Percentiles rank a stretch among this genome's conserved stretches.
phyloP scores from a whole-genome alignment of 169 alveolate species.

The Cryptosporidium muris region DNA sequence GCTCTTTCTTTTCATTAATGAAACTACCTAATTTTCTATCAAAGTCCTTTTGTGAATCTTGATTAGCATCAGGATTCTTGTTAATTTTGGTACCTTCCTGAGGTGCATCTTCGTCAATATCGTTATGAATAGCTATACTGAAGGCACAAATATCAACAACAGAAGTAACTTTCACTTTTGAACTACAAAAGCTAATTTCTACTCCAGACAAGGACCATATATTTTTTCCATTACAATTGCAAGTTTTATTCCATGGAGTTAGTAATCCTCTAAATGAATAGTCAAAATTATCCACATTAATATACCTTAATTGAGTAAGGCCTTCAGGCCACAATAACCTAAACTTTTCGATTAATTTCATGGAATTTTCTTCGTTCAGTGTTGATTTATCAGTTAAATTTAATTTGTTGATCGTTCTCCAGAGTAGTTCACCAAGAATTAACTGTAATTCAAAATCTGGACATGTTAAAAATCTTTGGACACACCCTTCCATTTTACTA shows the following conservation, averaged over 20 bases:
- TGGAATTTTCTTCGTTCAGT: conserved; percentile 5
- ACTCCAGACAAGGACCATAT: conserved; percentile 69
- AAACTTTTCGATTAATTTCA: conserved; percentile 20
- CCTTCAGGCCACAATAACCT: conserved; percentile 71
- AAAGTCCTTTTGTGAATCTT: background rate
- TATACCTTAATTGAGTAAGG: conserved; percentile 34
- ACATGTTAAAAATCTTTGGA: conserved; percentile 37
- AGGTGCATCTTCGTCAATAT: conserved; percentile 40
- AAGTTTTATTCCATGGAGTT: conserved; percentile 68
- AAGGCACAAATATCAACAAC: conserved; percentile 59
- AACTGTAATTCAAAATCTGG: conserved; percentile 67
- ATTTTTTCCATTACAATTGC: conserved; percentile 64
- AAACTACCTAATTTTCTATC: background rate
- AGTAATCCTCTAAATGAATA: conserved; percentile 60
- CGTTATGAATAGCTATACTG: conserved; percentile 39
- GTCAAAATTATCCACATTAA: conserved; percentile 49
- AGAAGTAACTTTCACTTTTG: conserved; percentile 21
- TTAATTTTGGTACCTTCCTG: too few relatives aligned
- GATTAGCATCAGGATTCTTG: background rate
- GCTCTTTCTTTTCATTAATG: conserved; percentile 6
- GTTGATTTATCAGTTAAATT: background rate
- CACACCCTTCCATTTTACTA: conserved; percentile 6
- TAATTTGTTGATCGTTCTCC: conserved; percentile 47
- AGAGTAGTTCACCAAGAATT: conserved; percentile 47
- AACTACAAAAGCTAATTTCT: conserved; percentile 5